Conservation (phyloP, 768 basidiomycete genomes). For the Albatrellus ellisii region DNA sequence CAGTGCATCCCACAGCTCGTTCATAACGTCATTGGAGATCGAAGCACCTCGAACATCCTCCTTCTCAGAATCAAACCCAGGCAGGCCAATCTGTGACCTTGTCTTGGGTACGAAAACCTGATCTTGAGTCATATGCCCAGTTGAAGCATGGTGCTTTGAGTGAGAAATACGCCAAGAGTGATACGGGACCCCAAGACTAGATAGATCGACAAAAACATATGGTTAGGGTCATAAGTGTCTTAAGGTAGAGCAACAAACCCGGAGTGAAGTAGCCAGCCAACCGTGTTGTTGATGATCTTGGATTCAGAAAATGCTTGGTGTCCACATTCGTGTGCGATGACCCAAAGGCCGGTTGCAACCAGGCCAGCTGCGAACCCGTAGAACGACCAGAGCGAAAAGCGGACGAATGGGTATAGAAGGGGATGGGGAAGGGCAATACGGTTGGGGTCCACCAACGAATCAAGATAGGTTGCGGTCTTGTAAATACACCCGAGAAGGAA, state of each 20-base stretch:
- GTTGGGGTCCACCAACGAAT: slow-evolving; percentile 45
- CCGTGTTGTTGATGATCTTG: slow-evolving; percentile 81
- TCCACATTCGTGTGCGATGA: slow-evolving; percentile 89
- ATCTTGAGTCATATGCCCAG: slow-evolving; percentile 86
- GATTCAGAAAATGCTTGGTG: slow-evolving; percentile 95
- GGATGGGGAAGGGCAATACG: slow-evolving; percentile 44
- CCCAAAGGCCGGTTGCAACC: slow-evolving; percentile 88
- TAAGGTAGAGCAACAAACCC: slow-evolving; percentile 29
- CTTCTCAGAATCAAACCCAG: slow-evolving; percentile 49
- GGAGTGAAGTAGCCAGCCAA: slow-evolving; percentile 90
- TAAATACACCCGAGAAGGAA: slow-evolving; percentile 55
- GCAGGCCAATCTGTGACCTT: slow-evolving; percentile 57
- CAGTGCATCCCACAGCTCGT: slow-evolving; percentile 73
- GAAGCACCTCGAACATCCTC: slow-evolving; percentile 55
- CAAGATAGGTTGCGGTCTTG: slow-evolving; percentile 52
- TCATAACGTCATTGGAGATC: slow-evolving; percentile 51
- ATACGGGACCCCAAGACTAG: slow-evolving; percentile 86
- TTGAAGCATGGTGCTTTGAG: slow-evolving; percentile 91
- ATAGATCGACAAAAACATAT: slow-evolving; percentile 1
- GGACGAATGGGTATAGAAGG: slow-evolving; percentile 44
- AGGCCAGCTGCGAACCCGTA: slow-evolving; percentile 79
- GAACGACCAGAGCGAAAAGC: slow-evolving; percentile 60
- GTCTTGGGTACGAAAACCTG: slow-evolving; percentile 93
- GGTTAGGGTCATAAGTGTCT: slow-evolving; percentile 3
- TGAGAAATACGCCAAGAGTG: slow-evolving; percentile 95